Base-by-base conservation (phyloP, 805 yeast species). In the Metschnikowia borealis region DNA sequence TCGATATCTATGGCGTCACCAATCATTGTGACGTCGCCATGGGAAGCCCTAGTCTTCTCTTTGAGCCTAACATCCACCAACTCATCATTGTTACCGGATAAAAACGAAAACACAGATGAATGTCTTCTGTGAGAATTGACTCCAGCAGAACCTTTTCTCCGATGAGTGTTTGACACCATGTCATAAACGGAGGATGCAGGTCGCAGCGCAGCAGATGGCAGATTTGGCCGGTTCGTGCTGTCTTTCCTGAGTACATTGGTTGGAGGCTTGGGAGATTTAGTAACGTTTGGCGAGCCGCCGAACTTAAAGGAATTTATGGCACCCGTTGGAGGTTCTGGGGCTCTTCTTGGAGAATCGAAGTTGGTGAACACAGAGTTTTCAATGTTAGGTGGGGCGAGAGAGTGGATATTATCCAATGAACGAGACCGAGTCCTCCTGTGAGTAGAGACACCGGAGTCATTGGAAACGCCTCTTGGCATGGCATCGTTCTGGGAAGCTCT, bases 321-420 rank as follows among this genome's bases (percentile, higher is more conserved):
- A 38, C 53, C 48, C 31, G 66, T 67, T 2, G 90, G 90, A 0
- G 89, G 89, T 47, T 77, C 77, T 1, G 91, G 91, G 0, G 89
- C 87, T 58, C 73, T 82, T 66, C 89, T 74, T n/a, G 89, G 89
- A 0, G 89, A 84, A 17, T 75, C 66, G 61, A 84, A 84, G 34
- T 54, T 63, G 49, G 14, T 42, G 32, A 33, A 18, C 40, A 36
- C 47, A 14, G 49, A 46, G 23, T 50, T 49, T 23, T 49, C 52
- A 23, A 35, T 42, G 15, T 14, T 5, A 23, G 46, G 40, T 21
- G 46, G 39, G n/a, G 44, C 52, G 15, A 34, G 36, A 8, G 35
- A 14, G 29, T 40, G 39, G 18, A 52, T 17, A 20, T 78, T 75
- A 51, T 80, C 84, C 66, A 78, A 51, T 0, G 83, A 78, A 57